Conservation (phyloP, 352 stramenopile species). For the Chrysophaeum taylorii region DNA sequence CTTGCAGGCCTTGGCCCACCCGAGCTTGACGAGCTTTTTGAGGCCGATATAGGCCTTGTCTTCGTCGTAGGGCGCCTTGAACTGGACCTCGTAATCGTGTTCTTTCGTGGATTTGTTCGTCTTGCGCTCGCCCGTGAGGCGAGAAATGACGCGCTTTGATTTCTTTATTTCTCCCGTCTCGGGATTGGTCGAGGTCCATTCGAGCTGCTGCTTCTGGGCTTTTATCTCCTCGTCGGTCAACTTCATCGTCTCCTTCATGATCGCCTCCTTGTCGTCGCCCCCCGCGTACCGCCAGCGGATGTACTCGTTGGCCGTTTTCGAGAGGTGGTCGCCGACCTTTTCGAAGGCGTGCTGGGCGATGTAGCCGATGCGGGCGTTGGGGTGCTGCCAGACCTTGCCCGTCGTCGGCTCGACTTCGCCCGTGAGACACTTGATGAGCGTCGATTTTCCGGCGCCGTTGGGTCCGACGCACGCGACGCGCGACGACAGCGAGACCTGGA, state of each 20-base stretch:
- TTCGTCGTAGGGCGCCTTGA: constrained; percentile 62
- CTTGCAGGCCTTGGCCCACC: constrained; percentile 94
- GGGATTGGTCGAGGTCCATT: constrained; percentile 70
- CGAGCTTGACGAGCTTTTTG: constrained; percentile 94
- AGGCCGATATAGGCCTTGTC: constrained; percentile 80
- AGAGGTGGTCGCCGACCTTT: constrained; percentile 87
- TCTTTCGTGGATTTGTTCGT: constrained; percentile 84
- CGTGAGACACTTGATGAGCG: constrained; percentile 90
- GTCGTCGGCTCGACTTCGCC: constrained; percentile 58
- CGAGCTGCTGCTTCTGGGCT: constrained; percentile 65
- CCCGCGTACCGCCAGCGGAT: constrained; percentile 91
- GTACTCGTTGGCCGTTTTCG: constrained; percentile 87
- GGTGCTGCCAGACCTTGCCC: constrained; percentile 67
- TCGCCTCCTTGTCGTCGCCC: constrained; percentile 82
- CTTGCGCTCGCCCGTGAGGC: constrained; percentile 76
- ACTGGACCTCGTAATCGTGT: constrained; percentile 94
- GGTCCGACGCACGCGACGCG: constrained; percentile 88
- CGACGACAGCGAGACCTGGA: constrained; percentile 86
- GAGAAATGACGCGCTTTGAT: constrained; percentile 85
- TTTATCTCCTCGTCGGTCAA: constrained; percentile 77
- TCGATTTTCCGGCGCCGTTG: constrained; percentile 93
- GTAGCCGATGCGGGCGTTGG: constrained; percentile 85
- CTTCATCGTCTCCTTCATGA: constrained; percentile 79
- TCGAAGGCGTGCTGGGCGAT: constrained; percentile 93
- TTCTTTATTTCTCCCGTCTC: constrained; percentile 79